Evolutionary conservation across 257 asterid species (phyloP).

Genomic region (Primulina eburnea): DNA sequence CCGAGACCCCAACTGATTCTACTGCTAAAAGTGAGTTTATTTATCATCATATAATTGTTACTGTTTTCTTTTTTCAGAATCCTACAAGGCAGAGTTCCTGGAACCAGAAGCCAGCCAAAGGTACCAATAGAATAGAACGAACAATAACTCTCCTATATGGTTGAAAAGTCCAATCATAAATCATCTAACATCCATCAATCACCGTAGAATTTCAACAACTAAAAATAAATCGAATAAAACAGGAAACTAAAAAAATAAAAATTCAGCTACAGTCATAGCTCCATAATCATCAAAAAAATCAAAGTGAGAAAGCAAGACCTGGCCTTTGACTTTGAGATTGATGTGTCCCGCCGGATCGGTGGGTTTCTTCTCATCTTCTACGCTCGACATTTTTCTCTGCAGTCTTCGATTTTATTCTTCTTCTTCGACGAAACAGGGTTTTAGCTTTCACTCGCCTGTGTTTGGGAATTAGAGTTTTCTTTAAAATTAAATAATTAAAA

Average conservation of each 20-base stretch:
- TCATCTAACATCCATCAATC: not conserved
- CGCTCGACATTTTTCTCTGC: slow-evolving; percentile 27
- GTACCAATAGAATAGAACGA: not conserved
- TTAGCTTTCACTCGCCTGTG: not conserved
- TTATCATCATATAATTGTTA: too few species aligned
- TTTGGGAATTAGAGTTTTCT: too few species aligned
- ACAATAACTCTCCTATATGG: not conserved
- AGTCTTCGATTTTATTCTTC: not conserved
- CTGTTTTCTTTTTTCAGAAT: not conserved
- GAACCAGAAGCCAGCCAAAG: not conserved
- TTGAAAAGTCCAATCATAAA: not conserved
- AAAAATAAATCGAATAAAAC: not conserved
- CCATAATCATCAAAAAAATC: not conserved
- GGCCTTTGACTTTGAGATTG: slow-evolving; percentile 55
- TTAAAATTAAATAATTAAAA: too few species aligned
- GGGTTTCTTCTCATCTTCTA: slow-evolving; percentile 52
- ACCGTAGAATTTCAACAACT: not conserved
- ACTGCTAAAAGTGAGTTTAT: too few species aligned
- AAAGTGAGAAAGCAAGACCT: slow-evolving; percentile 23
- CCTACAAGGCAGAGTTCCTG: not conserved
- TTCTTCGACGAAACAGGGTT: not conserved
- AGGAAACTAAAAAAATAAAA: not conserved
- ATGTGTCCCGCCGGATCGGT: slow-evolving; percentile 37
- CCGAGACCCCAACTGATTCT: too few species aligned
- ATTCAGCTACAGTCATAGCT: not conserved